These are phyloP conservation scores for Pseudogymnoascus sp. DNA, from an alignment of 2,329 filamentous ascomycete species.

Conservation along the genomic window DNA sequence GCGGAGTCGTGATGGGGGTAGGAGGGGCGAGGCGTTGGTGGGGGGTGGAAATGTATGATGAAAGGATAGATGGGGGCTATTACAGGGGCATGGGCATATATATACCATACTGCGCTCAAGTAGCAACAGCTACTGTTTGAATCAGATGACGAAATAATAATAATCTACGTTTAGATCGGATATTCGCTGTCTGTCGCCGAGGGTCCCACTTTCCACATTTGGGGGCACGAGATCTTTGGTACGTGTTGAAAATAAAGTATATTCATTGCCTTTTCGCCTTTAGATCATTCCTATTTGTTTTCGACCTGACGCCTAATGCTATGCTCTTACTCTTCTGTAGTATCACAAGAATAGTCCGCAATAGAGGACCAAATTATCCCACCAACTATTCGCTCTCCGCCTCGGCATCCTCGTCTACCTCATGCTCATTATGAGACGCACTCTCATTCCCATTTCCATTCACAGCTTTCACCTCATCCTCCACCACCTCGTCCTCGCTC, in stretches of 20 bases:
- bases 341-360: background rate
- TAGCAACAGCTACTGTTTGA: slow-evolving; percentile 3
- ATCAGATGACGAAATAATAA: slow-evolving; percentile 6
- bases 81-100: slow-evolving; percentile 4
- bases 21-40: slow-evolving; percentile 2
- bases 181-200: background rate
- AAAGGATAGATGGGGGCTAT: background rate
- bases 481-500: slow-evolving; percentile 19
- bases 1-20: slow-evolving; percentile 38
- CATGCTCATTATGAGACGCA: slow-evolving; percentile 11
- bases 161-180: slow-evolving; percentile 2
- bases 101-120: slow-evolving; percentile 6
- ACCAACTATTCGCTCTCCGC: slow-evolving; percentile 11
- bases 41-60: slow-evolving; percentile 1
- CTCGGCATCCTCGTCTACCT: slow-evolving; percentile 14
- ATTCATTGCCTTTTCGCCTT: background rate
- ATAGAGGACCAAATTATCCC: background rate
- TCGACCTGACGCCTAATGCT: background rate
- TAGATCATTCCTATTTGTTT: background rate
- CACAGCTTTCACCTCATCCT: background rate
- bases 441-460: background rate
- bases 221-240: background rate
- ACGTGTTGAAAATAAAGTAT: background rate
- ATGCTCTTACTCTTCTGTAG: background rate
- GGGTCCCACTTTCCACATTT: background rate